Evolutionary conservation across 2,329 filamentous ascomycete genomes (phyloP).

Genomic region (Trichoderma sp.): DNA sequence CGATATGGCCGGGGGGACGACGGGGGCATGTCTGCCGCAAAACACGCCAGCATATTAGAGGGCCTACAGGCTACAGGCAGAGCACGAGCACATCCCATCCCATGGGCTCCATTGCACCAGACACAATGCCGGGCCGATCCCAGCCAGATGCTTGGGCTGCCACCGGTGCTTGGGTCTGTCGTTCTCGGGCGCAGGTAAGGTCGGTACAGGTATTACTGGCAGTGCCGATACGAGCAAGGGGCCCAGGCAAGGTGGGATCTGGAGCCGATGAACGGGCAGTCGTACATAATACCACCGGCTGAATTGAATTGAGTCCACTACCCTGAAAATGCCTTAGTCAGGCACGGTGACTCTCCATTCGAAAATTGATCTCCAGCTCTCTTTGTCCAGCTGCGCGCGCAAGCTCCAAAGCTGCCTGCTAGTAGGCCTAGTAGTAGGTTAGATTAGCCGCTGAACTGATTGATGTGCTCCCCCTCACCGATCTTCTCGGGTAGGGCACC

Average conservation of each 20-base stretch:
- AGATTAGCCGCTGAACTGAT: not conserved
- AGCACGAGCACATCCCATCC: not conserved
- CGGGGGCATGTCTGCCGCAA: not conserved
- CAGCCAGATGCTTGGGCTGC: not conserved
- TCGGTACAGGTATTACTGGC: not conserved
- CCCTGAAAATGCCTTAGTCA: not conserved
- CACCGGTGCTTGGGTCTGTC: not conserved
- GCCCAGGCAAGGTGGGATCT: not conserved
- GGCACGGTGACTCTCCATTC: not conserved
- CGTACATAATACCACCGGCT: not conserved
- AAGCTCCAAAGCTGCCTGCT: too few relatives aligned
- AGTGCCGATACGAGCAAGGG: not conserved
- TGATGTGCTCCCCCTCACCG: not conserved
- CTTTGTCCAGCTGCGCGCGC: not conserved
- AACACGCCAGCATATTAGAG: not conserved
- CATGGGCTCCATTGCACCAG: not conserved
- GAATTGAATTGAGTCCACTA: not conserved
- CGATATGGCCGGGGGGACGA: not conserved
- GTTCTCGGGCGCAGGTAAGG: not conserved
- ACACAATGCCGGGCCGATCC: not conserved
- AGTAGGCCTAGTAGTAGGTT: not conserved
- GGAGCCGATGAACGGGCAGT: not conserved
- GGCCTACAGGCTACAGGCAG: not conserved
- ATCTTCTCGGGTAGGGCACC: slow-evolving; percentile 16
- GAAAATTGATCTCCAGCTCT: not conserved